Evolutionary conservation across 2,329 filamentous ascomycete genomes (phyloP).

Genomic region (Thielaviopsis ethacetica): DNA sequence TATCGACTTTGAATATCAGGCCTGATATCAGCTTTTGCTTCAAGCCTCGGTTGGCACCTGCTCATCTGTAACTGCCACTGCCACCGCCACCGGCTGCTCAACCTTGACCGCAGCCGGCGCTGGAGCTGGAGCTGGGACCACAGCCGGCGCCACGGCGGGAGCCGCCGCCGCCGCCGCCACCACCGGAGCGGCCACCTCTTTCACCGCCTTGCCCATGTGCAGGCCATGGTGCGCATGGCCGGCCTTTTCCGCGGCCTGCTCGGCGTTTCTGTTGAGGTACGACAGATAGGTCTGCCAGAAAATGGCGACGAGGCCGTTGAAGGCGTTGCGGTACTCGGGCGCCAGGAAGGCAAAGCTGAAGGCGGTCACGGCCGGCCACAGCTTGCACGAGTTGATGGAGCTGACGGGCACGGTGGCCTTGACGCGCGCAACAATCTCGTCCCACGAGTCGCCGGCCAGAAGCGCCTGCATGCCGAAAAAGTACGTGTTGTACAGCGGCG

Average conservation of each 20-base stretch:
- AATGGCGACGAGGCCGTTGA: slow-evolving; percentile 63
- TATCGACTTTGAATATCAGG: too few relatives aligned
- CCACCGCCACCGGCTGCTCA: too few relatives aligned
- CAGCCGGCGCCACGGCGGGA: too few relatives aligned
- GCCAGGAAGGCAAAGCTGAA: slow-evolving; percentile 76
- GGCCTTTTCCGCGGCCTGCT: slow-evolving; percentile 24
- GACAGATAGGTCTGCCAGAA: slow-evolving; percentile 89
- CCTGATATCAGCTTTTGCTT: too few relatives aligned
- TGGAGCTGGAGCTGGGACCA: too few relatives aligned
- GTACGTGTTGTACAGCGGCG: slow-evolving; percentile 67
- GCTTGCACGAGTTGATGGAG: slow-evolving; percentile 62
- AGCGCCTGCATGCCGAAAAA: slow-evolving; percentile 71
- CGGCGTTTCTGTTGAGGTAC: slow-evolving; percentile 59
- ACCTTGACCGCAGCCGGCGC: too few relatives aligned
- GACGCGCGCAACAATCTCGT: slow-evolving; percentile 53
- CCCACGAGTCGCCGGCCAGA: slow-evolving; percentile 48
- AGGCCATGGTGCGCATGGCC: neutral
- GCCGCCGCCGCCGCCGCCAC: neutral
- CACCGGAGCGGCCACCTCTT: neutral
- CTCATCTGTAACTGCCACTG: too few relatives aligned
- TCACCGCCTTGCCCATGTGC: neutral
- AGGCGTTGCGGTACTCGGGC: slow-evolving; percentile 63
- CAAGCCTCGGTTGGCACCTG: too few relatives aligned
- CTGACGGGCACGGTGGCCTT: slow-evolving; percentile 60
- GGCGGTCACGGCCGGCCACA: slow-evolving; percentile 79